Conservation (phyloP, 2,329 filamentous ascomycete genomes). For the Colletotrichum zoysiae region DNA sequence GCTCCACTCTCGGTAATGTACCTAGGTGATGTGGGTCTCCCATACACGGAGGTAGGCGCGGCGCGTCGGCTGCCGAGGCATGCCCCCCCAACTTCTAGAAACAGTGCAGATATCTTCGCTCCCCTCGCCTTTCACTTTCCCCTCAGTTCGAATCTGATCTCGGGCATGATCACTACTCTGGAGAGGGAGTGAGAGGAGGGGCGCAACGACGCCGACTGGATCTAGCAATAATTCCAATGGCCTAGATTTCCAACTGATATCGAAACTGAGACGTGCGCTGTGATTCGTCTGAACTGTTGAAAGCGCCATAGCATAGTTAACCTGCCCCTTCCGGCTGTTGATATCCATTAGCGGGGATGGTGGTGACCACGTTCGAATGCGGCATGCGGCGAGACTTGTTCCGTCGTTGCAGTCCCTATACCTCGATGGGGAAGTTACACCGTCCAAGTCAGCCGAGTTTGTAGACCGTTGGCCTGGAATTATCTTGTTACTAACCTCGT, state of each 20-base stretch:
- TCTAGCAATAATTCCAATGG: neutral
- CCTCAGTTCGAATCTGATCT: neutral
- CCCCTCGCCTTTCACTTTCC: no score
- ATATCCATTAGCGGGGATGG: slow-evolving; percentile 24
- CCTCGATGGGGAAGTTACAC: slow-evolving; percentile 18
- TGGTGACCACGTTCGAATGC: slow-evolving; percentile 26
- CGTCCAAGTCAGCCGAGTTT: neutral
- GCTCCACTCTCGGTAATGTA: neutral
- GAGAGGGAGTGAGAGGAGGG: neutral
- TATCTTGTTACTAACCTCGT: neutral
- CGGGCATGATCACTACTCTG: neutral
- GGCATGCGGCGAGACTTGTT: slow-evolving; percentile 33
- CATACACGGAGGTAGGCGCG: neutral
- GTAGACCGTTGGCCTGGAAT: no score
- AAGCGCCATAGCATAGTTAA: neutral
- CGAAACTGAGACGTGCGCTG: neutral
- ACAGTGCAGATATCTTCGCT: no score
- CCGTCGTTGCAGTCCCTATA: slow-evolving; percentile 36
- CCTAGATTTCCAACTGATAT: neutral
- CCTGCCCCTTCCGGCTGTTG: neutral
- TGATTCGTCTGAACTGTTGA: neutral
- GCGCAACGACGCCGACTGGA: neutral
- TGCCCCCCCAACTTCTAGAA: neutral
- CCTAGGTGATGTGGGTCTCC: neutral
- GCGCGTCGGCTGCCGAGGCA: no score